A percentile compares a stretch with the other conserved stretches of the same genome.
Evolutionary conservation across 208 protist species (phyloP).

Genomic region (Entamoeba invadens): DNA sequence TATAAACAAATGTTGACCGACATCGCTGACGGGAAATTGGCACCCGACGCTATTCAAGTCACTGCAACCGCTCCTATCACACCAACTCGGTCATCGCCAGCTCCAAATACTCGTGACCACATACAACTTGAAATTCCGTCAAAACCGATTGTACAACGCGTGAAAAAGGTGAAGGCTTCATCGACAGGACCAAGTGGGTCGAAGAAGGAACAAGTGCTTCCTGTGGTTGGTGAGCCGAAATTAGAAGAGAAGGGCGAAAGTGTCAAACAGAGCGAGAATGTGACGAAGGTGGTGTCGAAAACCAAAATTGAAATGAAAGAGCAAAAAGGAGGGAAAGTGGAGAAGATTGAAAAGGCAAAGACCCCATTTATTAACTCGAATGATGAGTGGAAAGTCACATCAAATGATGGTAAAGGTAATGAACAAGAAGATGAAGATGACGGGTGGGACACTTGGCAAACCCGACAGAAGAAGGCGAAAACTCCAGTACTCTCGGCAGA

Average conservation of each 20-base stretch:
- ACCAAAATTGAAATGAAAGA: too few relatives aligned
- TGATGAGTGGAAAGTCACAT: not conserved
- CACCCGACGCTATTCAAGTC: not conserved
- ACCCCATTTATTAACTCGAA: not conserved
- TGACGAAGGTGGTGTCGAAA: too few relatives aligned
- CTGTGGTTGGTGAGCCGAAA: not conserved
- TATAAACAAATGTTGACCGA: not conserved
- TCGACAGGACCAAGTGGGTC: not conserved
- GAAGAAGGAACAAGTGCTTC: too few relatives aligned
- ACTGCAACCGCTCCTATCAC: not conserved
- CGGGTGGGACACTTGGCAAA: not conserved
- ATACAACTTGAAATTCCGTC: not conserved
- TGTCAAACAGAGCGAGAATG: too few relatives aligned
- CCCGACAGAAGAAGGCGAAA: not conserved
- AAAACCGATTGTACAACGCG: not conserved
- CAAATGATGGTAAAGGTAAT: not conserved
- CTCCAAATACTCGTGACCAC: too few relatives aligned
- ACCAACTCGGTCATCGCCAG: not conserved
- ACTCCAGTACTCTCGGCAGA: not conserved
- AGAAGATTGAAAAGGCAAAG: not conserved
- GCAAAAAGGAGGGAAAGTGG: too few relatives aligned
- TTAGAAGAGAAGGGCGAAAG: too few relatives aligned
- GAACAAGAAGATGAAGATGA: not conserved
- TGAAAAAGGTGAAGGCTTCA: not conserved
- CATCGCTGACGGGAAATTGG: not conserved